Base-by-base conservation (phyloP, 208 protist genomes). In the Blastocrithidia nonstop region DNA sequence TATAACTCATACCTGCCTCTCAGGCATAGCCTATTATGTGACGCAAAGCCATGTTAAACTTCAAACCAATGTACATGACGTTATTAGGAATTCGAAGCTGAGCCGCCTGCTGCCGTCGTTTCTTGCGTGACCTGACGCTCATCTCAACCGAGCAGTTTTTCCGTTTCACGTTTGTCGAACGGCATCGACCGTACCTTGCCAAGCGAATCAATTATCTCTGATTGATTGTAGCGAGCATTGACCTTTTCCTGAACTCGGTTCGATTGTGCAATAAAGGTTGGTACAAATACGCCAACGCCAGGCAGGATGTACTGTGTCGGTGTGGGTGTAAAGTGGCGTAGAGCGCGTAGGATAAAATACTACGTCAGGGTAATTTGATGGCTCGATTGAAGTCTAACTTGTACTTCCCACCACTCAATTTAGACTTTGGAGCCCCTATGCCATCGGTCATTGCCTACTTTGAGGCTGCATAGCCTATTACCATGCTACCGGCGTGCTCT, bases 341-440 rank as follows among this genome's bases (percentile, higher is more conserved):
- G 4, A 60, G 71, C 44, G 46, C 57, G 0, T 36, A 31, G 1
- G 71, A 87, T 48, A 42, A 50, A 1, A 42, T 71, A 13, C 66
- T 45, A 54, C 61, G 64, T 50, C 66, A 45, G 6, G 58, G 70
- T 46, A 69, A 66, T 17, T 64, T 78, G 39, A 53, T 86, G 27
- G 65, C 65, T 5, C 62, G 71, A 7, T 71, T 63, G 27, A 78
- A 85, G 43, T 61, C 47, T 6, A 58, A 87, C 41, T 47, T 91
- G 16, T 52, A 71, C 24, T 91, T 91, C 37, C 73, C 81, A 6
- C 37, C 51, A 28, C 61, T 91, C 19, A 67, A 87, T 49, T 50
- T 91, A 17, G 81, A 91, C 66, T 91, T 79, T 65, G 81, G 81
- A 13, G 72, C 74, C 4, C 77, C 77, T 15, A 57, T 71, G 21